Base-by-base conservation (phyloP, 2,329 filamentous ascomycete species). In the Colletotrichum trifolii region DNA sequence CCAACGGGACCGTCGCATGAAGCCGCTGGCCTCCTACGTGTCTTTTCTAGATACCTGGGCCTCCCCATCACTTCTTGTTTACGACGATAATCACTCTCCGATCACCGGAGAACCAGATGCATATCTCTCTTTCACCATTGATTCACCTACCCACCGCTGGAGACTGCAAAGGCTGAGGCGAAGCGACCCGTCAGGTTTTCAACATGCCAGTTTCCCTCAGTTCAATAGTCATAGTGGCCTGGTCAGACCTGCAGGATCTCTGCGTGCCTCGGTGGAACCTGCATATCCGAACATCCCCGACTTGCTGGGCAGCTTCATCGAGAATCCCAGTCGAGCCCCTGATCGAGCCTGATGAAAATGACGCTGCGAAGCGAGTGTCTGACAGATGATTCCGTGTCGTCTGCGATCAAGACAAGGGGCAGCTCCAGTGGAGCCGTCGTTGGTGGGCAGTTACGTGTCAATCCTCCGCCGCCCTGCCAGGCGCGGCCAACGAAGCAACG, bases 401-500 rank as follows among this genome's bases (percentile, higher is more conserved):
- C 11, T 8, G 38, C 11, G 50, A n/a, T 13, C 40, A 40, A 43
- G 36, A 48, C 35, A 55, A 39, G 50, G 58, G 47, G 48, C 47
- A n/a, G 42, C 46, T 38, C 42, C 36, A 45, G 33, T 61, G 35
- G 43, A 10, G 5, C 43, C 36, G 35, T 42, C 42, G 43, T 48
- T 34, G 25, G 35, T 43, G 38, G 46, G 13, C 43, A 15, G 10
- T 45, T 39, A 34, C 49, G 33, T 64, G 36, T 38, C 48, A 39
- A 61, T 61, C n/a, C 61, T 50, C 54, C 61, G 10, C 33, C 17
- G 58, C 50, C 58, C 58, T 56, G 62, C 52, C 13, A 65, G 62
- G 58, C 63, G 54, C 54, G 39, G 63, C 58, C 63, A 66, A 48
- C 63, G 35, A 58, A 66, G 47, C 63, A 63, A 62, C 47, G 58